Evolutionary conservation across 2,329 filamentous ascomycete species (phyloP).

Genomic region (Cladosporium sp.): DNA sequence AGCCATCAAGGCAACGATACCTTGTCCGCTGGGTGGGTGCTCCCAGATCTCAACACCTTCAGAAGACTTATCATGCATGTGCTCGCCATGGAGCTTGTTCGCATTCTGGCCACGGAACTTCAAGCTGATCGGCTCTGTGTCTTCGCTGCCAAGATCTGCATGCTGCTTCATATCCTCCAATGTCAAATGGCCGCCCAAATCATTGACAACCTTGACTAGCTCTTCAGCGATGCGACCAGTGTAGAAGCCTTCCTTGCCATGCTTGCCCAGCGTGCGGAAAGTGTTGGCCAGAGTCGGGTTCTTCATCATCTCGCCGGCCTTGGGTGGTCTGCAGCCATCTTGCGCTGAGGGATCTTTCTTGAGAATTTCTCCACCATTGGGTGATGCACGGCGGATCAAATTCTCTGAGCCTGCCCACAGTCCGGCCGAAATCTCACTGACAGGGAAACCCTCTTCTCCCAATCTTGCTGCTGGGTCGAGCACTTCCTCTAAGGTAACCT

Average conservation of each 20-base stretch:
- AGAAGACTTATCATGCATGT: conserved; percentile 41
- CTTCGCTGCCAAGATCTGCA: conserved; percentile 66
- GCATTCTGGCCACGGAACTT: conserved; percentile 54
- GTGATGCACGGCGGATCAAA: conserved; percentile 66
- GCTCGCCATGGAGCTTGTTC: conserved; percentile 41
- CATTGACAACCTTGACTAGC: conserved; percentile 71
- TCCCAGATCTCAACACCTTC: conserved; percentile 83
- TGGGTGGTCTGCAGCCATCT: conserved; percentile 70
- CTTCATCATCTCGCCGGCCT: conserved; percentile 80
- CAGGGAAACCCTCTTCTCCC: conserved; percentile 83
- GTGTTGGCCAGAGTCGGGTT: conserved; percentile 78
- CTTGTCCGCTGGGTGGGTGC: conserved; percentile 93
- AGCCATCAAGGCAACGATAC: conserved; percentile 90
- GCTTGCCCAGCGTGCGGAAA: conserved; percentile 69
- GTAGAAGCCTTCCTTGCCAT: conserved; percentile 92
- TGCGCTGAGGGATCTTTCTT: conserved; percentile 67
- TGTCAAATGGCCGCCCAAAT: conserved; percentile 72
- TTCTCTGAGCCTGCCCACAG: conserved; percentile 74
- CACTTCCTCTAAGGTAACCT: conserved; percentile 70
- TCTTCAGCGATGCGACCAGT: conserved; percentile 75
- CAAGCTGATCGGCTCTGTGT: conserved; percentile 80
- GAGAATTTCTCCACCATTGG: conserved; percentile 82
- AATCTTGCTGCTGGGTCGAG: conserved; percentile 78
- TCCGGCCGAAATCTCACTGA: conserved; percentile 73
- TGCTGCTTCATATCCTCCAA: conserved; percentile 79